Evolutionary conservation across 2,329 filamentous ascomycete species (phyloP), one percentile per base, ranked within the genome.

Genomic region (Fusarium continuum): DNA sequence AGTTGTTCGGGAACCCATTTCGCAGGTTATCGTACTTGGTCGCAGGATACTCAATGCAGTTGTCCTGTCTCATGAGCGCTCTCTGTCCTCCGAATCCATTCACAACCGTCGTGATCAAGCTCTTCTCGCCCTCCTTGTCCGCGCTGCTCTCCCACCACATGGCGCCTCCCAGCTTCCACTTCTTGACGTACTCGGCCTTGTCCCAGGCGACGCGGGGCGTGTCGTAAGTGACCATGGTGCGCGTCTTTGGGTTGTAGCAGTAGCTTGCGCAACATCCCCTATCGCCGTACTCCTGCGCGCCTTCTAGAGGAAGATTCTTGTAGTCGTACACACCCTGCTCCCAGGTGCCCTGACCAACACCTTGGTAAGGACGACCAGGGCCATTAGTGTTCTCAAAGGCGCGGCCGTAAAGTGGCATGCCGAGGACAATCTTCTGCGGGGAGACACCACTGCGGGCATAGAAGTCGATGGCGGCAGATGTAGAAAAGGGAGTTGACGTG

Each of bases 91-190:
- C 88, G 10, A 91, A 75, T 0, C 76, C 78, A 26, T 84, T 79
- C 2, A 90, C 85, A 14, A 89, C 87, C 13, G 83, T 88, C 7
- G 76, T 78, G 51, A 93, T 92, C 72, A 97, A 74, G 68, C 91
- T 94, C 48, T 83, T 76, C 0, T 82, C 79, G 0, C 87, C 88
- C 4, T 76, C 73, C 72, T 88, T 88, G 74, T 97, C 94, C 1
- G 86, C 88, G 70, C 90, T 94, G 69, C 87, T 91, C 79, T 97
- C 93, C 93, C 93, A 97, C 92, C 92, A 98, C 93, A 98, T 97
- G n/a, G 85, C 92, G 16, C 94, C 94, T 2, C 93, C 93, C 0
- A 97, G 83, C 0, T 85, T 81, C 38, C 83, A 79, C 17, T 84
- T 74, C 71, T 82, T 84, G 72, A 97, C 85, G 74, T 88, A 97